phyloP scores from a whole-genome alignment of 345 rosid species.

The Raphanus sativus region DNA sequence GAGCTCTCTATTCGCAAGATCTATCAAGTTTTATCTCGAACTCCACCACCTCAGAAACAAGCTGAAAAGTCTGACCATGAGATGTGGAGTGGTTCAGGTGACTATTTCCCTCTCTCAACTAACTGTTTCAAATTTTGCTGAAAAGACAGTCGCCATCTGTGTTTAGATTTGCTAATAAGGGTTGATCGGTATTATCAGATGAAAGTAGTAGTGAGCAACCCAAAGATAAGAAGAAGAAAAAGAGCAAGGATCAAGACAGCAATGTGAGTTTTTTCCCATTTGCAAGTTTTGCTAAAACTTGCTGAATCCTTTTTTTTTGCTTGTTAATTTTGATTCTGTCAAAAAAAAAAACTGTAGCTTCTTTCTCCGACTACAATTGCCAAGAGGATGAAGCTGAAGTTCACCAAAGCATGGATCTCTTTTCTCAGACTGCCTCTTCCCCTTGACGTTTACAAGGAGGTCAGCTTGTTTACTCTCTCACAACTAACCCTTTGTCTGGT shows the following conservation, averaged over 20 bases:
- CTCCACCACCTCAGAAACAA: conserved; percentile 50
- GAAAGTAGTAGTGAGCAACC: conserved; percentile 16
- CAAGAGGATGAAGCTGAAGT: conserved; percentile 84
- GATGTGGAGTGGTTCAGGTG: conserved; percentile 92
- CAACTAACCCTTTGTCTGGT: not conserved
- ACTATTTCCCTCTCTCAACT: conserved; percentile 16
- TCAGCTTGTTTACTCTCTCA: conserved; percentile 29
- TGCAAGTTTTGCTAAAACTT: not conserved
- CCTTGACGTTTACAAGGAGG: conserved; percentile 89
- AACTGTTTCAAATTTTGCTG: not conserved
- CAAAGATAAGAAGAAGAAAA: conserved; percentile 41
- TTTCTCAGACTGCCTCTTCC: conserved; percentile 90
- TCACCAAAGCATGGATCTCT: conserved; percentile 88
- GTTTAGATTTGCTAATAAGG: conserved; percentile 8
- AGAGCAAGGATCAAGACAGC: conserved; percentile 39
- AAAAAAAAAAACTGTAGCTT: conserved; percentile 42
- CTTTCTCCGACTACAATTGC: conserved; percentile 54
- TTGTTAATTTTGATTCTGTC: not conserved
- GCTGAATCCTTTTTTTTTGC: not conserved
- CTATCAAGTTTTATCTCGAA: conserved; percentile 54
- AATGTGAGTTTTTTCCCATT: conserved; percentile 43
- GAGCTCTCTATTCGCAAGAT: conserved; percentile 52
- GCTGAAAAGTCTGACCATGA: conserved; percentile 48
- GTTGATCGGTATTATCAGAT: conserved; percentile 23
- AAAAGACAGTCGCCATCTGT: not conserved